These are phyloP conservation scores for Ascochyta clinopodiicola DNA, from an alignment of 2,329 filamentous ascomycete species.

Conservation along the genomic window DNA sequence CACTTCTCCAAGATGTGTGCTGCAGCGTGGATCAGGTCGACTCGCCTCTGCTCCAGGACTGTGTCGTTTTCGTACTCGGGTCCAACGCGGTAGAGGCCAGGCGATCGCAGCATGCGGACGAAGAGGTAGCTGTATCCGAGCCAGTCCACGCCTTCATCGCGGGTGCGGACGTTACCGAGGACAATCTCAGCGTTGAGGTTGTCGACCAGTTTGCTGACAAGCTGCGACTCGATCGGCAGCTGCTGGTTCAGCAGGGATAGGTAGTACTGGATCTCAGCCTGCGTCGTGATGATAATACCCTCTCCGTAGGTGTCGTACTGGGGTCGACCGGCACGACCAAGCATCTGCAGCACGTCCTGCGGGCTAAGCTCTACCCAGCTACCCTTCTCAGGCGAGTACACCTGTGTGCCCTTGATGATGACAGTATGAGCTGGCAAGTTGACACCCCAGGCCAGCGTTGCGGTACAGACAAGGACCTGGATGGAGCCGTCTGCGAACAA, in stretches of 20 bases:
- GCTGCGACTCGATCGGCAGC: slow-evolving; percentile 94
- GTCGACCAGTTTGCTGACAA: slow-evolving; percentile 90
- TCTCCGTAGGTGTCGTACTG: slow-evolving; percentile 98
- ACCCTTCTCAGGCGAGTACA: slow-evolving; percentile 98
- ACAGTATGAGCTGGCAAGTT: slow-evolving; percentile 97
- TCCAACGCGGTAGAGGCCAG: slow-evolving; percentile 92
- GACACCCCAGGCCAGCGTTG: slow-evolving; percentile 98
- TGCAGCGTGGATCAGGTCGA: slow-evolving; percentile 96
- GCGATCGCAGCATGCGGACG: slow-evolving; percentile 94
- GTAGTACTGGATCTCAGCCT: slow-evolving; percentile 95
- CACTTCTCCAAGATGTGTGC: slow-evolving; percentile 86
- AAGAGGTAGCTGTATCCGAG: slow-evolving; percentile 98
- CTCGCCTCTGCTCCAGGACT: slow-evolving; percentile 90
- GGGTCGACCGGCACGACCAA: slow-evolving; percentile 92
- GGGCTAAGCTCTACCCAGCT: slow-evolving; percentile 98
- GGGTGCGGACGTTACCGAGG: slow-evolving; percentile 85
- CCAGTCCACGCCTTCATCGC: slow-evolving; percentile 99
- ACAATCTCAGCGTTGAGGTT: slow-evolving; percentile 97
- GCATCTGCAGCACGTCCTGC: slow-evolving; percentile 97
- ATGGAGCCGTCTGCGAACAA: slow-evolving; percentile 90
- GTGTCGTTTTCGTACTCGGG: slow-evolving; percentile 94
- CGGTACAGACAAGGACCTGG: slow-evolving; percentile 94
- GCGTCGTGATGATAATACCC: slow-evolving; percentile 97
- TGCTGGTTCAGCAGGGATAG: slow-evolving; percentile 96
- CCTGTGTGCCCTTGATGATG: slow-evolving; percentile 97